These are phyloP conservation scores for Clathrus columnatus DNA, from an alignment of 768 basidiomycete genomes.

Conservation along the genomic window DNA sequence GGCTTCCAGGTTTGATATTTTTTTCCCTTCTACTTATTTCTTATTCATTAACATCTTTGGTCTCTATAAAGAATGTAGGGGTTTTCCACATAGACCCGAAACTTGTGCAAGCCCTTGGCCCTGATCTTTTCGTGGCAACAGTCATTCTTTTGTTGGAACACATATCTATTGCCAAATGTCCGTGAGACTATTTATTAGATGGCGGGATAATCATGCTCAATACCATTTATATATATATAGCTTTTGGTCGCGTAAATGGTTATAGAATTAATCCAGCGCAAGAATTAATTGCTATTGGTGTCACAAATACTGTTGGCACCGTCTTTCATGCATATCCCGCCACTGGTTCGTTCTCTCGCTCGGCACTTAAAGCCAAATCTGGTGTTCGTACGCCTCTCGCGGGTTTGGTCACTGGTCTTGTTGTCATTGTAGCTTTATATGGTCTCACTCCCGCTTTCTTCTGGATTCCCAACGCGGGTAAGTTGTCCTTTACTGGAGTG, in stretches of 20 bases:
- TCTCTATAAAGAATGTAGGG: constrained; percentile 34
- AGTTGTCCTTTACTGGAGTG: not conserved
- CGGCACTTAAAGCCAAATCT: constrained; percentile 90
- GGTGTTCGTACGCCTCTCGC: constrained; percentile 95
- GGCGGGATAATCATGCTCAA: not conserved
- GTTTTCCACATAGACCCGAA: constrained; percentile 34
- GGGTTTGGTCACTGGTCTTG: constrained; percentile 74
- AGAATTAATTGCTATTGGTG: constrained; percentile 95
- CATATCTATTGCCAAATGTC: constrained; percentile 94
- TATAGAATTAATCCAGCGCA: constrained; percentile 94
- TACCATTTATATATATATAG: constrained; percentile 28
- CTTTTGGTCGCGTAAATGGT: constrained; percentile 89
- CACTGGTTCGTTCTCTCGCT: constrained; percentile 98
- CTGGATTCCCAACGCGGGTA: constrained; percentile 69
- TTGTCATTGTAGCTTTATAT: constrained; percentile 91
- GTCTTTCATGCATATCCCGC: constrained; percentile 91
- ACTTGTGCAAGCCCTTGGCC: constrained; percentile 59
- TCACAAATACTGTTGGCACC: constrained; percentile 86
- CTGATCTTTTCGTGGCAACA: constrained; percentile 74
- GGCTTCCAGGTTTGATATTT: constrained; percentile 58
- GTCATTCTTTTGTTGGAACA: constrained; percentile 91
- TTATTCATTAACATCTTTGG: not conserved
- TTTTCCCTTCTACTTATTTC: not conserved
- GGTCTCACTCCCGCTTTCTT: constrained; percentile 89
- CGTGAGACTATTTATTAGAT: constrained; percentile 19